Conservation (phyloP, 2,329 filamentous ascomycete genomes). For the Exserohilum turcica region DNA sequence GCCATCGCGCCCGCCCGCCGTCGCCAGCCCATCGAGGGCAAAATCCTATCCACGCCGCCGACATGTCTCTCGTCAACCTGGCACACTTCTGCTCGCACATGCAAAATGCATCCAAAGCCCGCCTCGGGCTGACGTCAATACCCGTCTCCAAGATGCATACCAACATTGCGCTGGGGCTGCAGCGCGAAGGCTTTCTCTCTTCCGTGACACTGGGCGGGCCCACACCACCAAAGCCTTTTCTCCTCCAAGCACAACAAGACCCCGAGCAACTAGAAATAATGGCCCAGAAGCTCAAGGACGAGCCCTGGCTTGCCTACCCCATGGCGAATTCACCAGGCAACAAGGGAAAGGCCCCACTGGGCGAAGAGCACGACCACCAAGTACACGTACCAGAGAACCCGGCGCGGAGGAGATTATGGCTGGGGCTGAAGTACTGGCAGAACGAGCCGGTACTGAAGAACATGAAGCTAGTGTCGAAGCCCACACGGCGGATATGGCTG, state of each 20-base stretch:
- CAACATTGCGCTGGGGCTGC: constrained; percentile 73
- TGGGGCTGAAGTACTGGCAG: constrained; percentile 89
- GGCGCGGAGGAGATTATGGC: constrained; percentile 76
- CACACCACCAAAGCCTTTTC: constrained; percentile 52
- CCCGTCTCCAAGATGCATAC: constrained; percentile 82
- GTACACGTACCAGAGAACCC: constrained; percentile 62
- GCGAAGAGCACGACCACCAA: constrained; percentile 28
- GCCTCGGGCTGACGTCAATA: constrained; percentile 82
- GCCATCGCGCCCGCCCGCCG: constrained; percentile 16
- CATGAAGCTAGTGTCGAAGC: constrained; percentile 71
- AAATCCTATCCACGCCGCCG: constrained; percentile 22
- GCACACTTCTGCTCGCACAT: constrained; percentile 86
- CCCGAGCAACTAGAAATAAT: constrained; percentile 37
- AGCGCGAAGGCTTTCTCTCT: constrained; percentile 81
- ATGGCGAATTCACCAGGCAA: constrained; percentile 4
- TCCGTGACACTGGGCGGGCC: constrained; percentile 76
- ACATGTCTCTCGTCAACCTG: constrained; percentile 76
- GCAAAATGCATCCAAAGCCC: constrained; percentile 84
- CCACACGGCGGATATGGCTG: constrained; percentile 73
- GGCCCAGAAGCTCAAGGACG: constrained; percentile 43
- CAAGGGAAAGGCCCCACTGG: constrained; percentile 18
- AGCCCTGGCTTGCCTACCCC: constrained; percentile 50
- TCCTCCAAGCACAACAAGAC: constrained; percentile 37
- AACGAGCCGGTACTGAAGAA: constrained; percentile 76
- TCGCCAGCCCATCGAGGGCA: constrained; percentile 38